Evolutionary conservation across 495 filamentous ascomycete species (phyloP), one percentile per base, ranked within the genome.

Genomic region (Talaromyces adpressus): DNA sequence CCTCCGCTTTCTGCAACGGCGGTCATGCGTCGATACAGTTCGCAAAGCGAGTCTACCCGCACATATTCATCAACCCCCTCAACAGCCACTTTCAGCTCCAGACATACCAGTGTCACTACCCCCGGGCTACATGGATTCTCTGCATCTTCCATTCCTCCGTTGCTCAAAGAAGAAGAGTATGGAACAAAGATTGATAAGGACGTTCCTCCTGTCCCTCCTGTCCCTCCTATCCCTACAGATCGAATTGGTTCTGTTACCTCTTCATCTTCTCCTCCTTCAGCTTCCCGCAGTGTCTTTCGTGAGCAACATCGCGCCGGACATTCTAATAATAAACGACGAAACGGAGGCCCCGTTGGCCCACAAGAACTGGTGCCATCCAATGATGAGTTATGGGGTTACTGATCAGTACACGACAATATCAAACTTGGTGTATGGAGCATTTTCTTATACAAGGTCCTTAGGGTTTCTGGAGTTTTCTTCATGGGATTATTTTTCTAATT

Each of bases 281-380:
- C 27, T 18, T 58, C 56, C 30, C 56, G 30, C n/a, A 58, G 56
- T 58, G 27, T 22, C 20, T 62, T 41, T 30, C 60, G 60, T 20
- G 58, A 34, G 34, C 32, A 41, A 23, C 18, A 29, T 3, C 34
- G 60, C 8, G 6, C 22, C 5, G 18, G 27, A 27, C 6, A 41
- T 36, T 39, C 60, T 2, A 63, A 69, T 27, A 63, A 69, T 32
- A 70, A 72, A 56, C 63, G 66, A 22, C 67, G 57, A 61, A 71
- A 71, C 18, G 63, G 66, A 29, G 69, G 66, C 20, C 58, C 68
- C 18, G 32, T 49, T 25, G 53, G 65, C 32, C 59, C 41, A 27
- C 74, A 73, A 57, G 70, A 75, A 58, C 62, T 80, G 67, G 77
- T 79, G 1, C 77, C 76, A 6, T 80, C 77, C 18, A 74, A 80